Conservation (phyloP, 2,329 filamentous ascomycete genomes). For the Chaetoscypha palmicola region DNA sequence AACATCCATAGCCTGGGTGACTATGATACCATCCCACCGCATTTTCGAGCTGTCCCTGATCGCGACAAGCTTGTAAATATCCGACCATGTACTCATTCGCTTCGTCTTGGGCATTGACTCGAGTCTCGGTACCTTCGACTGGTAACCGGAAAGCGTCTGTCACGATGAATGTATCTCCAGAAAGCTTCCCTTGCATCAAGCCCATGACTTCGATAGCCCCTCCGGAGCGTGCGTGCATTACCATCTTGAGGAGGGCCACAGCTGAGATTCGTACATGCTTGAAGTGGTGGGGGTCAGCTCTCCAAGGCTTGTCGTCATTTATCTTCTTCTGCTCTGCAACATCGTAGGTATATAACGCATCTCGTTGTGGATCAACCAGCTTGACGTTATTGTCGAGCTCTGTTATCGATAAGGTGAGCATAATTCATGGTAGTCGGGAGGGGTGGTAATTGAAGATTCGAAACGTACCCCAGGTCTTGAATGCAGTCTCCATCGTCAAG, state of each 20-base stretch:
- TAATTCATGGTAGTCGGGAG: constrained; percentile 13
- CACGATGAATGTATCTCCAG: constrained; percentile 78
- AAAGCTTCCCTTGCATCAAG: constrained; percentile 91
- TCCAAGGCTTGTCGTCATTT: constrained; percentile 65
- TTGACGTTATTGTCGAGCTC: constrained; percentile 83
- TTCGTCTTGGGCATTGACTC: constrained; percentile 92
- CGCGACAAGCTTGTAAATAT: constrained; percentile 69
- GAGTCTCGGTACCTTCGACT: constrained; percentile 96
- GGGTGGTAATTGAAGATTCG: neutral
- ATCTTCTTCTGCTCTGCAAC: constrained; percentile 59
- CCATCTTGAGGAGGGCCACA: constrained; percentile 94
- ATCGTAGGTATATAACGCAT: constrained; percentile 87
- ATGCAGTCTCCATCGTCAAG: constrained; percentile 45
- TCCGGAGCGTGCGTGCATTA: constrained; percentile 96
- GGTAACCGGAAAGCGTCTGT: constrained; percentile 91
- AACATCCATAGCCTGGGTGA: constrained; percentile 96
- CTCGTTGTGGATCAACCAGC: constrained; percentile 77
- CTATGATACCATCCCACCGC: constrained; percentile 97
- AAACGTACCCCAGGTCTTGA: constrained; percentile 53
- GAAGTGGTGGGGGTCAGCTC: constrained; percentile 75
- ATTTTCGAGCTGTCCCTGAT: constrained; percentile 78
- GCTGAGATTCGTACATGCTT: constrained; percentile 89
- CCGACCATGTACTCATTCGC: constrained; percentile 96
- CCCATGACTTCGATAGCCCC: constrained; percentile 95
- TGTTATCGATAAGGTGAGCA: constrained; percentile 36